Evolutionary conservation across 805 yeast species (phyloP), one percentile per base, ranked within the genome.

Genomic region (Tetrapisispora fleetii): DNA sequence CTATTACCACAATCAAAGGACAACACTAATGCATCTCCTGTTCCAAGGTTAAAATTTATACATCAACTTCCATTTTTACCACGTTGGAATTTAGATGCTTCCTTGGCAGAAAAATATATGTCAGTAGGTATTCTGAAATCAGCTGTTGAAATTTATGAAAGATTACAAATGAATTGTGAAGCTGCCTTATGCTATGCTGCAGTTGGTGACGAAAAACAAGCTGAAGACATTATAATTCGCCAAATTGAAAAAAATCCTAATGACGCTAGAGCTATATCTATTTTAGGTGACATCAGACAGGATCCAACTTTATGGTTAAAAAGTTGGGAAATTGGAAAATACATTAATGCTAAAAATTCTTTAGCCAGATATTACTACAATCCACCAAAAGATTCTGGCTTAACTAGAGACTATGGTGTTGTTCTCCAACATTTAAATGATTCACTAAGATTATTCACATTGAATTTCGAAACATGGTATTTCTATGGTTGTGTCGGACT

Each of bases 131-230:
- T 86, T 18, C 68, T 89, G 46, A 83, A 81, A 55, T 83, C 95
- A 10, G 98, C 99, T 1, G 74, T 89, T 45, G 95, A 87, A 48
- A 85, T 93, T 22, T 93, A 88, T 64, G 86, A 84, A 59, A 73
- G 96, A 52, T 70, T 93, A 47, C 76, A 80, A 36, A 69, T 88
- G 74, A 75, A 80, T 59, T 78, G 83, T 37, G 97, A 91, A 58
- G 85, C 85, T 24, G 98, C 98, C 0, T 69, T 91, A 48, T 93
- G 98, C 70, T 80, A 85, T 57, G 95, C 95, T 2, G 83, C 95
- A 1, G 81, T 80, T 14, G 96, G 90, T 21, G 79, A 84, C 50
- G 86, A 79, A 53, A 65, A 64, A 1, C 75, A 78, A 50, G 97
- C 96, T 0, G 77, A 77, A 49, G 68, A 70, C 37, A 67, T 88